Evolutionary conservation across 208 protist species (phyloP), one percentile per base, ranked within the genome.

Genomic region (Crithidia fasciculata): DNA sequence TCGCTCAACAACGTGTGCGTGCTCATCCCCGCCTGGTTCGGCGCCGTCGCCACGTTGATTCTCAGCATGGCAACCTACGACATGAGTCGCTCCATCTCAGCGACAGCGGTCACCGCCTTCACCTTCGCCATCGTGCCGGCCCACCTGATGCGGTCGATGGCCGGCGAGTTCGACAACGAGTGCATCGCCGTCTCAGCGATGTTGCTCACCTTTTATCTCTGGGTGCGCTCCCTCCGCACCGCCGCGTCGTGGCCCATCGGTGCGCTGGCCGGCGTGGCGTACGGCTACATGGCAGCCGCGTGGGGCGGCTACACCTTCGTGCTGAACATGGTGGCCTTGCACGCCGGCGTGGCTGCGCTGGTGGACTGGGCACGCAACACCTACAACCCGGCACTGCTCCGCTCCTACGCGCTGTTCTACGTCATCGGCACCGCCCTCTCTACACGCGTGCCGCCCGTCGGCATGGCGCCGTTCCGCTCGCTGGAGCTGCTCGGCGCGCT

Each of bases 291-390:
- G 94, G 95, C 91, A 3, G 80, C 89, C 13, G 86, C 97, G 45
- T 99, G 98, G 99, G 99, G 98, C 70, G 99, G 98, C 57, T 99
- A 99, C 81, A 90, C 99, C 16, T 99, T 99, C 82, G 96, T 99
- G 59, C 91, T 98, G 55, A 99, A 99, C 84, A 77, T 99, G 40
- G 96, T 99, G 37, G 97, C 98, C 28, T 62, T 99, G 8, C 94
- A 99, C 82, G 96, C 90, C 8, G 78, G 97, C 18, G 81, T 89
- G 12, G 76, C 97, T 0, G 64, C 99, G 8, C 62, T 99, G 9
- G 70, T 92, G 58, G 88, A 87, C 72, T 88, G 83, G 81, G 69
- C 72, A 2, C 78, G 64, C 19, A 92, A 94, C 52, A 84, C 75
- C 37, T 99, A 94, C 76, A 97, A 88, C 36, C 28, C 74, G 50